Base-by-base conservation (phyloP, 169 alveolate genomes). In the Cryptosporidium andersoni region DNA sequence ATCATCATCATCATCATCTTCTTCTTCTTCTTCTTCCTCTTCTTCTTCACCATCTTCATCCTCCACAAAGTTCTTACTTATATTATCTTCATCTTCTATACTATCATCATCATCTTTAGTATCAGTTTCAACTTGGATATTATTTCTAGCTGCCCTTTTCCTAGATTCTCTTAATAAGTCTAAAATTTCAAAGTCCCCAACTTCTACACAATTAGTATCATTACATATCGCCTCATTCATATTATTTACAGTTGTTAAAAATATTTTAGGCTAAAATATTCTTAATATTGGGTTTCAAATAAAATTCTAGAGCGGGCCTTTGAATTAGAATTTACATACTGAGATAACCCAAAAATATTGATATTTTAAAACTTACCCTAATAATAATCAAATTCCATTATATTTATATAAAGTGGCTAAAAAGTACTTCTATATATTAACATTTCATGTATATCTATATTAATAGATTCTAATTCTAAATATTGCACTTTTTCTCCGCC, bases 161-260 rank as follows among this genome's bases (percentile, higher is more conserved):
- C 85, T 55, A 8, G 85, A 74, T 39, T 25, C 48, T n/a, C 85
- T 56, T 40, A 74, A 42, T 8, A 74, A 43, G 25, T 74, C 67
- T 51, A 74, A n/a, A 1, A 74, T 68, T 47, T 74, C 85, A n/a
- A 1, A 58, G 40, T 74, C 85, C 12, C 60, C 62, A 16, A 74
- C 85, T 39, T 37, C 80, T 45, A 1, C 43, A 47, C 36, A 4
- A 11, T 25, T 45, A 42, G 51, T 42, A 64, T 16, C 34, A 0
- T 64, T 45, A 2, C 0, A 2, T 45, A 16, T 25, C 39, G 6
- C 36, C 51, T 4, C 14, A n/a, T 25, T 36, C 2, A 62, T 6
- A 49, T 6, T 3, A 4, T 4, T 42, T 9, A 36, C 47, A 51
- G 45, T 53, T 47, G 0, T 37, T 74, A 58, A n/a, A 9, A 12